Conservation (phyloP, 2,329 filamentous ascomycete species). For the Paraphoma sp. region DNA sequence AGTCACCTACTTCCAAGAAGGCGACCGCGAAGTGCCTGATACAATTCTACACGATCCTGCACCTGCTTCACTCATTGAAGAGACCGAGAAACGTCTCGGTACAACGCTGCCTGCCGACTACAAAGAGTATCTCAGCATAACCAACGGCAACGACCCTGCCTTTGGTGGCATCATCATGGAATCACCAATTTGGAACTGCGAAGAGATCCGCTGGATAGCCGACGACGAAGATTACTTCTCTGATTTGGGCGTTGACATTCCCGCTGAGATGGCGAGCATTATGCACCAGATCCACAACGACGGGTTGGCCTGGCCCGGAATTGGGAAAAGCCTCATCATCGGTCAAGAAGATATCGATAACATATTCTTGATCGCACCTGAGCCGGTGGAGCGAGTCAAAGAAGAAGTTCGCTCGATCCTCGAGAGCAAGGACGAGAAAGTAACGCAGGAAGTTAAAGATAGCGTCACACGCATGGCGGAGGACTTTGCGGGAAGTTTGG, state of each 20-base stretch:
- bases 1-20: neutral
- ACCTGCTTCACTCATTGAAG: conserved; percentile 2
- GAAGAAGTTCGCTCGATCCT: neutral
- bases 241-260: neutral
- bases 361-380: neutral
- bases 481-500: neutral
- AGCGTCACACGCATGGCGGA: neutral
- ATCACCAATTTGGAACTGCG: neutral
- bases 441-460: neutral
- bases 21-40: conserved; percentile 1
- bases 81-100: conserved; percentile 13
- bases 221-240: neutral
- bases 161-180: conserved; percentile 3
- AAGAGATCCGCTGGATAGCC: neutral
- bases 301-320: neutral
- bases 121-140: conserved; percentile 17
- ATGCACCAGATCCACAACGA: neutral
- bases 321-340: neutral
- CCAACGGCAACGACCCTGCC: conserved; percentile 16
- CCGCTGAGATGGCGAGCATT: neutral
- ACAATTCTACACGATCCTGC: conserved; percentile 14
- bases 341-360: neutral
- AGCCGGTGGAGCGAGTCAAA: neutral
- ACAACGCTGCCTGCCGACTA: conserved; percentile 17
- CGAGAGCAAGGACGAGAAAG: neutral